A percentile compares a stretch with the other conserved stretches of the same genome.
phyloP scores from a whole-genome alignment of 768 basidiomycete species.

The Pholiota conissans region DNA sequence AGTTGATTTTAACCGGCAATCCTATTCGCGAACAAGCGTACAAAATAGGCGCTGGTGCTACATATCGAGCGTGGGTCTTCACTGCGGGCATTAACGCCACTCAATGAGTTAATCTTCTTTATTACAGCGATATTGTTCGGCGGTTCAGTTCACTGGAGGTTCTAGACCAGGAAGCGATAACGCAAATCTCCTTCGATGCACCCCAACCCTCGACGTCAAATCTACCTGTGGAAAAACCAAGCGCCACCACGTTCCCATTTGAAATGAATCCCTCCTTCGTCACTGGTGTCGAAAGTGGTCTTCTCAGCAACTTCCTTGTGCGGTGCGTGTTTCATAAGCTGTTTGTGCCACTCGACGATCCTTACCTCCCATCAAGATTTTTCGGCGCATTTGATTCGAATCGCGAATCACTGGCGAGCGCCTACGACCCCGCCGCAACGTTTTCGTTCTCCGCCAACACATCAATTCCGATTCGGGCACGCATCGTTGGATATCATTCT shows the following conservation, averaged over 20 bases:
- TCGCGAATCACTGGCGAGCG: constrained; percentile 63
- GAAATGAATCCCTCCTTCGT: constrained; percentile 75
- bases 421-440: constrained; percentile 84
- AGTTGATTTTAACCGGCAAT: constrained; percentile 74
- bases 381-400: constrained; percentile 84
- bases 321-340: constrained; percentile 46
- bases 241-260: constrained; percentile 74
- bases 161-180: constrained; percentile 80
- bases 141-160: constrained; percentile 83
- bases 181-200: constrained; percentile 78
- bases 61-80: constrained; percentile 64
- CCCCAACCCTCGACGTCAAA: constrained; percentile 51
- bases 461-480: constrained; percentile 73
- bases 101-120: constrained; percentile 1
- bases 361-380: constrained; percentile 48
- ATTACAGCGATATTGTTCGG: constrained; percentile 69
- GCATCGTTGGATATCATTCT: constrained; percentile 66
- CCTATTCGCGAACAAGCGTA: constrained; percentile 67
- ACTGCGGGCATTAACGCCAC: background rate
- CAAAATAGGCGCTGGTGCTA: constrained; percentile 53
- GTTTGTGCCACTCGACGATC: constrained; percentile 14
- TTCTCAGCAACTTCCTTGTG: constrained; percentile 78
- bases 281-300: constrained; percentile 64
- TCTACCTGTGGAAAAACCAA: constrained; percentile 43
- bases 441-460: constrained; percentile 92